Conservation (phyloP, 1,139 yeast genomes). For the Yamadazyma blattariae region DNA sequence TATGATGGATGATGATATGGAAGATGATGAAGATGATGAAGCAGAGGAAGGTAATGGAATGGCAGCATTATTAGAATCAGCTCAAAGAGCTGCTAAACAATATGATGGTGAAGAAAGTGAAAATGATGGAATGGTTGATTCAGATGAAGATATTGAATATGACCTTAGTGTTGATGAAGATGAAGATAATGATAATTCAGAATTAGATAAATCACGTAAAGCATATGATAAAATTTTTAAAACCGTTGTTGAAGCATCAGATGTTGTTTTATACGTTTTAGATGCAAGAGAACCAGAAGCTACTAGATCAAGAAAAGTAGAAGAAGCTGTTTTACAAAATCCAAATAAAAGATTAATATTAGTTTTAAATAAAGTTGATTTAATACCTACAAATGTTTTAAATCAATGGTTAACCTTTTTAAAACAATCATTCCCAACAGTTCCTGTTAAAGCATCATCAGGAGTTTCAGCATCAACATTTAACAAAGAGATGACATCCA, state of each 20-base stretch:
- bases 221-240: constrained; percentile 89
- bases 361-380: constrained; percentile 86
- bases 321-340: constrained; percentile 79
- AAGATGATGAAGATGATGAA: constrained; percentile 38
- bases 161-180: constrained; percentile 39
- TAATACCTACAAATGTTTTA: constrained; percentile 80
- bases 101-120: constrained; percentile 56
- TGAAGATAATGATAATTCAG: constrained; percentile 32
- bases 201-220: constrained; percentile 77
- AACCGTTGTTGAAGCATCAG: constrained; percentile 80
- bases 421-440: constrained; percentile 83
- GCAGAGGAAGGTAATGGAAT: constrained; percentile 58
- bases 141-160: constrained; percentile 48
- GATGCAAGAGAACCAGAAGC: constrained; percentile 98
- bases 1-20: constrained; percentile 32
- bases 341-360: constrained; percentile 79
- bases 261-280: constrained; percentile 84
- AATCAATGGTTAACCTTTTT: constrained; percentile 82
- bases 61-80: constrained; percentile 85
- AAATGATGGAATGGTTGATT: constrained; percentile 39
- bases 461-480: constrained; percentile 59
- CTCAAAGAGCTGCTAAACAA: constrained; percentile 78
- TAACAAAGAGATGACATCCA: constrained; percentile 73
- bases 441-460: constrained; percentile 73
- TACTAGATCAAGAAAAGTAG: constrained; percentile 89